phyloP scores from a whole-genome alignment of 2,329 filamentous ascomycete genomes.

The Cladobotryum mycophilum region DNA sequence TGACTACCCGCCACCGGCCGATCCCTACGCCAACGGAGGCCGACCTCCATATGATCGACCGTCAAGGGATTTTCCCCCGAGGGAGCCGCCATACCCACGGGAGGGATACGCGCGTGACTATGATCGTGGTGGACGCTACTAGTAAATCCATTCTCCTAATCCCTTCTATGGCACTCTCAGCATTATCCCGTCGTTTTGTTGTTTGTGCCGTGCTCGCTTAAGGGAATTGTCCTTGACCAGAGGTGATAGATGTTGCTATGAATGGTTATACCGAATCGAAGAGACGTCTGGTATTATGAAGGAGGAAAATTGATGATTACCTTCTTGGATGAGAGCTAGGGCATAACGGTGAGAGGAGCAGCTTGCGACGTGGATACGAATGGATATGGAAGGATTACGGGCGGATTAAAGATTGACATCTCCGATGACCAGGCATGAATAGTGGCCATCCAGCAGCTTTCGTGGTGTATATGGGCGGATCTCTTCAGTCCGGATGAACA shows the following conservation, averaged over 20 bases:
- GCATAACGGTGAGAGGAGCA: constrained; percentile 6
- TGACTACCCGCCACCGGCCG: constrained; percentile 59
- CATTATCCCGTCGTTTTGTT: background rate
- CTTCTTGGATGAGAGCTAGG: background rate
- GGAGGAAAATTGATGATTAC: background rate
- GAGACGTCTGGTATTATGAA: background rate
- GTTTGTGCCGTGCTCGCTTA: constrained; percentile 13
- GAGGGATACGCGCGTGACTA: constrained; percentile 43
- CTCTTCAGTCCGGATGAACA: constrained; percentile 6
- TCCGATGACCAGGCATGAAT: constrained; percentile 6
- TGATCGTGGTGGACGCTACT: constrained; percentile 45
- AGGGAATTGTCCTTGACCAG: constrained; percentile 30
- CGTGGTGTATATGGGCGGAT: background rate
- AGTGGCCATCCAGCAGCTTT: background rate
- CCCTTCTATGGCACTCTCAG: background rate
- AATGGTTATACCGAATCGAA: constrained; percentile 4
- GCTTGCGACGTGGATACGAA: constrained; percentile 7
- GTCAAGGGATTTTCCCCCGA: constrained; percentile 45
- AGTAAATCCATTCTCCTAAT: constrained; percentile 33
- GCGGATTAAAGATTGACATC: background rate
- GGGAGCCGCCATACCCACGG: constrained; percentile 33
- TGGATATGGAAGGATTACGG: constrained; percentile 1
- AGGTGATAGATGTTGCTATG: constrained; percentile 27
- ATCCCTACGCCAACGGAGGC: constrained; percentile 54
- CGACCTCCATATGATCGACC: constrained; percentile 49